Base-by-base conservation (phyloP, 208 protist species). In the Trypanosoma avium region DNA sequence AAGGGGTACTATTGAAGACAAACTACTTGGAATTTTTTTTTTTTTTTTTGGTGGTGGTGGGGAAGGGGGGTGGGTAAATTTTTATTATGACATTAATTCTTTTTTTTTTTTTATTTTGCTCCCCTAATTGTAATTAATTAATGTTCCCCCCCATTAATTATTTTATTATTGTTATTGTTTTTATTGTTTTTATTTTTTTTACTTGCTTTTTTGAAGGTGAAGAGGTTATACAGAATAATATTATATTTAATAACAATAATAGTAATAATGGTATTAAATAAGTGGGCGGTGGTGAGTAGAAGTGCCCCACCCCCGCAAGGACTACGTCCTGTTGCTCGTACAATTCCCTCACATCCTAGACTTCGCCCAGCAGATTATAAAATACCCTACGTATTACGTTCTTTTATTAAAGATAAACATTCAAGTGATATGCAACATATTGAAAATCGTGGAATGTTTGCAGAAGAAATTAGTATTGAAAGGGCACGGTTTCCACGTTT, bases 361-460 rank as follows among this genome's bases (percentile, higher is more conserved):
- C 70, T 93, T 33, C 59, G 68, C 27, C 87, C 90, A 10, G 61
- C 60, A 6, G 90, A 92, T 54, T 93, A 94, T 78, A 96, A 96
- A 43, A 79, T 84, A 32, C 86, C 86, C 10, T 96, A 91, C 55
- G 85, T 96, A 6, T 56, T 96, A 22, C 90, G 90, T 13, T 55
- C 81, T 21, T 96, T 96, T 55, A 82, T 93, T 26, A 88, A 89
- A 66, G 90, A 96, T 49, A 84, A 82, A 15, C 88, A 97, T 67
- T 70, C 77, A 33, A 91, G 80, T 65, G 82, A 91, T 48, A 75
- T 94, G 75, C 88, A 97, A 63, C 85, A 97, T 77, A 43, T 97
- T 13, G 88, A 97, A 71, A 94, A 94, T 65, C 79, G 88, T 17
- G 87, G 88, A 46, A 94, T 97, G 88, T 94, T 92, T 52, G 72